These are phyloP conservation scores for Nigrograna mackinnonii DNA, from an alignment of 2,329 filamentous ascomycete genomes.

Conservation along the genomic window DNA sequence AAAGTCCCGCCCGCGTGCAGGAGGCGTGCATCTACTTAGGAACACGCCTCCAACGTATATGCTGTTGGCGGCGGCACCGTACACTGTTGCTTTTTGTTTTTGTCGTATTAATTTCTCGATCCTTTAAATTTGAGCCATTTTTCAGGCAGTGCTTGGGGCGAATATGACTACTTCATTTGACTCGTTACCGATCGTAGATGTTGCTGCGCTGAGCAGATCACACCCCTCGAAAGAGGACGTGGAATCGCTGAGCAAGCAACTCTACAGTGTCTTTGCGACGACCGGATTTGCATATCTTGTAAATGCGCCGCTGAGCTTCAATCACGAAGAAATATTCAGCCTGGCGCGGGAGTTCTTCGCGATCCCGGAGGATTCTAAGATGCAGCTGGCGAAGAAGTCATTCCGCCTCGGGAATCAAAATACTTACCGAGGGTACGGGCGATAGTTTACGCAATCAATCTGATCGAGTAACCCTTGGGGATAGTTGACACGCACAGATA, in stretches of 20 bases:
- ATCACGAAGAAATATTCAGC: constrained; percentile 47
- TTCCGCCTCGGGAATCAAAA: constrained; percentile 46
- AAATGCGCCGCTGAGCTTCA: constrained; percentile 46
- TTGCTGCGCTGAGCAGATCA: constrained; percentile 35
- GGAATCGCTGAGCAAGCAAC: constrained; percentile 34
- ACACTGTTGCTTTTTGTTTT: no score
- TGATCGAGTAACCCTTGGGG: no score
- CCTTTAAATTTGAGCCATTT: no score
- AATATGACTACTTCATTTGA: constrained; percentile 50
- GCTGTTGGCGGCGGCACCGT: no score
- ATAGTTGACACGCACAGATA: constrained; percentile 41
- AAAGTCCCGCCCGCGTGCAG: no score
- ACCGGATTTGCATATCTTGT: constrained; percentile 53
- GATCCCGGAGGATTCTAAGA: constrained; percentile 22
- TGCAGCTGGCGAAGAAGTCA: constrained; percentile 45
- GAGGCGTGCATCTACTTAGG: no score
- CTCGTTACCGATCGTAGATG: constrained; percentile 47
- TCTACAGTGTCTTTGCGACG: constrained; percentile 49
- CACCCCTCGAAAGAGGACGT: constrained; percentile 27
- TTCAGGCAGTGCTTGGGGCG: no score
- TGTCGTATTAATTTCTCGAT: no score
- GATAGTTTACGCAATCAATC: background rate
- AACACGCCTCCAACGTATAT: no score
- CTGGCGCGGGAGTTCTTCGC: constrained; percentile 35
- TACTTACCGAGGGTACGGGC: constrained; percentile 46